Evolutionary conservation across 2,329 filamentous ascomycete species (phyloP), one percentile per base, ranked within the genome.

Genomic region (Elsinoe perseae): DNA sequence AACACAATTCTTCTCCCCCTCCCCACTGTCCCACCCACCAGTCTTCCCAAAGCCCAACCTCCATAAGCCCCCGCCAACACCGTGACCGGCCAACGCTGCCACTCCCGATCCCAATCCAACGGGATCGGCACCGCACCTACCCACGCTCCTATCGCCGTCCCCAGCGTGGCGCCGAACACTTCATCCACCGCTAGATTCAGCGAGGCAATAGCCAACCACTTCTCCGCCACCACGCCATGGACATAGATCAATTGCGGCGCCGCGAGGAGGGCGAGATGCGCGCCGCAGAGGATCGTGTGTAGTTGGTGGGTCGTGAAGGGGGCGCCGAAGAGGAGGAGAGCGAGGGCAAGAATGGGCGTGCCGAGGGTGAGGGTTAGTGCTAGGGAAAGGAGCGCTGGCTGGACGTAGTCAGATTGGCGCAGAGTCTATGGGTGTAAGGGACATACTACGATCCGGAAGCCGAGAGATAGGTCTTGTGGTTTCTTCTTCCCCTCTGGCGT

Each of bases 51-150:
- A 1, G 82, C 77, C 70, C 87, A 90, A 1, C 93, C 93, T 4
- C 82, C 72, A 70, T 95, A 97, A 16, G 87, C 78, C 2, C 93
- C 93, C 1, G 81, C 83, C 3, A 97, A 73, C 58, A 98, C 87
- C 0, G 93, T 98, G 48, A 97, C 85, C 0, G 93, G 93, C 87
- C 92, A 98, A 70, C 86, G 88, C 80, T 98, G 93, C 93, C 93
- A 98, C 64, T 95, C 90, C n/a, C 93, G 84, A 70, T 98, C 93
- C 92, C 92, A 97, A 70, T 98, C 93, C 62, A 98, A 75, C 1
- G 93, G 93, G 64, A 98, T 97, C 0, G 95, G 93, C 54, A 97
- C 83, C 6, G 93, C 93, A 2, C 93, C 93, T 40, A 95, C 74
- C 93, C 93, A 97, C 38, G 89, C 89, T 4, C 93, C 93, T 1